Evolutionary conservation across 23 red algal species (phyloP), one percentile per base, ranked within the genome.

Genomic region (Agarophyton chilense): DNA sequence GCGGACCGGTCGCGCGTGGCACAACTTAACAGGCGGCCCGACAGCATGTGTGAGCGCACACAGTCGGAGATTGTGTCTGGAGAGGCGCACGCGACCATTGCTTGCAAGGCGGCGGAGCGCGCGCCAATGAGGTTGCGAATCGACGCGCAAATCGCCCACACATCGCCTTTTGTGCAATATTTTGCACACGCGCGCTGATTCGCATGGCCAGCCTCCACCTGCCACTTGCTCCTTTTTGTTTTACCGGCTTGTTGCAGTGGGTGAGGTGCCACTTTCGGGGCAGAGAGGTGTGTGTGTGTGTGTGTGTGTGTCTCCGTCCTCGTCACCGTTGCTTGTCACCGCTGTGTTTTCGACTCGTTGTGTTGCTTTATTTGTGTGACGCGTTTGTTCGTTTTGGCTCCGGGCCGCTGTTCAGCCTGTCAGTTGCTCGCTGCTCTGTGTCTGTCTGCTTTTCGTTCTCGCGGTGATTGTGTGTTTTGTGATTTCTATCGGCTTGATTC

Each of bases 121-220:
- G 68, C 68, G 21, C 68, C 68, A 74, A 74, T 74, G 68, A 74
- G 68, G 12, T 6, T 19, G 68, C 68, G 68, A 35, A 36, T 33
- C 68, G 68, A 19, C 39, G 68, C 68, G 68, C 38, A 29, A 74
- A 74, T 74, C 40, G 68, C 40, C 68, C 68, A 45, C 41, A 74
- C 68, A 47, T 24, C 39, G 39, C 39, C 68, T 6, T 39, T 29
- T 21, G 38, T 74, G 68, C 68, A 74, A 74, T 74, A 65, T 74
- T 74, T 74, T 74, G 68, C 68, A 74, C 60, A 65, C 60, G 68
- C 68, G 41, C 68, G 38, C 68, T 74, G 39, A 74, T 74, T 74
- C 18, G 68, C 60, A 17, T 47, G 0, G 56, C 56, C 68, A 74
- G 68, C 68, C 68, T 74, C 68, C 68, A 74, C 68, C 68, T 22